These are phyloP conservation scores for Cladosporium sp. DNA, from an alignment of 2,329 filamentous ascomycete genomes.

Conservation along the genomic window DNA sequence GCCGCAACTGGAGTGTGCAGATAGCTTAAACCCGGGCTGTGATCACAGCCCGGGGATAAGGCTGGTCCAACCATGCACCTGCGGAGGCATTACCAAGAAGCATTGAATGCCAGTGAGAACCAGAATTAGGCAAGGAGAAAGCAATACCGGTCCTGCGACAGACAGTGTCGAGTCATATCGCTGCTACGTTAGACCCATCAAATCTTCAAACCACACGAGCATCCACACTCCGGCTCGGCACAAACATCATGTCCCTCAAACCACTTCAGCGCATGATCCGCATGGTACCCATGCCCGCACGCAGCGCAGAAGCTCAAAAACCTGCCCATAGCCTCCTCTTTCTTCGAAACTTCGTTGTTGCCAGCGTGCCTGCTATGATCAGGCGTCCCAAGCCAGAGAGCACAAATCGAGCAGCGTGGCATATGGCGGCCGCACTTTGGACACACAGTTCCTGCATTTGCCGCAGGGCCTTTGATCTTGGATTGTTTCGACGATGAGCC, in stretches of 20 bases:
- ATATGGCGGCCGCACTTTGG: constrained; percentile 64
- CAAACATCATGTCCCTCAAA: constrained; percentile 58
- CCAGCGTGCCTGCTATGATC: constrained; percentile 50
- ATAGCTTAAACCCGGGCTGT: neutral
- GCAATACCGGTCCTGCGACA: neutral
- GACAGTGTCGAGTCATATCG: neutral
- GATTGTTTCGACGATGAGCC: constrained; percentile 28
- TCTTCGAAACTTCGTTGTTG: constrained; percentile 31
- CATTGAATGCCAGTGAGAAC: neutral
- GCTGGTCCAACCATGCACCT: neutral
- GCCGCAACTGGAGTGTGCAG: neutral
- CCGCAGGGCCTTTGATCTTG: constrained; percentile 31
- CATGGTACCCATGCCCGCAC: constrained; percentile 66
- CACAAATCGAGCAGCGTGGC: constrained; percentile 64
- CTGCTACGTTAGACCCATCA: neutral
- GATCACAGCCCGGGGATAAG: neutral
- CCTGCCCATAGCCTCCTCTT: constrained; percentile 52
- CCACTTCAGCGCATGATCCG: constrained; percentile 64
- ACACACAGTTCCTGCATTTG: constrained; percentile 54
- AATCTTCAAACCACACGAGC: constrained; percentile 45
- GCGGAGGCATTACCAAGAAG: neutral
- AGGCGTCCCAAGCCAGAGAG: constrained; percentile 61
- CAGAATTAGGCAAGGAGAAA: neutral
- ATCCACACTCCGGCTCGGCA: constrained; percentile 58
- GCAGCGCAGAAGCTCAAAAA: constrained; percentile 64